Evolutionary conservation across 306 rosid genomes (phyloP).

Genomic region (Aeschynomene evenia): DNA sequence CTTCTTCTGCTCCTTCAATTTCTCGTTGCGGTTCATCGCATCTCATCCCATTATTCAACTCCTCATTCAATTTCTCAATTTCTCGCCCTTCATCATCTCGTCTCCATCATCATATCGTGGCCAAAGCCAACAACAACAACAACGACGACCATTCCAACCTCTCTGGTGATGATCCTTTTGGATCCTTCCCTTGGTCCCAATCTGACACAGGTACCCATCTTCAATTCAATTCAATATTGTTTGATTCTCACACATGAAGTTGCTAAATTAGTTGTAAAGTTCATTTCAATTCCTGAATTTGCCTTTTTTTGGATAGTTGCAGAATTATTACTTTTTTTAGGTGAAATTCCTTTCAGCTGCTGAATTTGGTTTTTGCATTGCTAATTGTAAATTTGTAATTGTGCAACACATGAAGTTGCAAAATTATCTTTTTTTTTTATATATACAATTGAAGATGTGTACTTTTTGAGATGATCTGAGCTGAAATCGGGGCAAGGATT

Average conservation of each 20-base stretch:
- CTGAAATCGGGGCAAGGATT: background rate
- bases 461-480: background rate
- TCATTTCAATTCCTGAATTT: too few relatives aligned
- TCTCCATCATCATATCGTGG: slow-evolving; percentile 47
- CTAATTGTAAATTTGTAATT: background rate
- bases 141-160: slow-evolving; percentile 33
- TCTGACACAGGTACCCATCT: slow-evolving; percentile 46
- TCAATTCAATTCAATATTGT: background rate
- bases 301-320: background rate
- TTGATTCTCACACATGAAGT: background rate
- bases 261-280: background rate
- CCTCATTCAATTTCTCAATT: slow-evolving; percentile 24
- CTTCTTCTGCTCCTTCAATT: slow-evolving; percentile 30
- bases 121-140: slow-evolving; percentile 50
- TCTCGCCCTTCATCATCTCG: slow-evolving; percentile 47
- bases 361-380: background rate
- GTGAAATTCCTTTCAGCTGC: background rate
- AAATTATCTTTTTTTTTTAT: too few relatives aligned
- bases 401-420: background rate
- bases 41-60: slow-evolving; percentile 14
- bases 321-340: too few relatives aligned
- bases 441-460: background rate
- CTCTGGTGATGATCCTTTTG: slow-evolving; percentile 51
- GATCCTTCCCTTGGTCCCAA: slow-evolving; percentile 74
- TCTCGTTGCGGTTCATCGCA: slow-evolving; percentile 36